Base-by-base conservation (phyloP, 441 rosid species). In the Arabidopsis lyrata region DNA sequence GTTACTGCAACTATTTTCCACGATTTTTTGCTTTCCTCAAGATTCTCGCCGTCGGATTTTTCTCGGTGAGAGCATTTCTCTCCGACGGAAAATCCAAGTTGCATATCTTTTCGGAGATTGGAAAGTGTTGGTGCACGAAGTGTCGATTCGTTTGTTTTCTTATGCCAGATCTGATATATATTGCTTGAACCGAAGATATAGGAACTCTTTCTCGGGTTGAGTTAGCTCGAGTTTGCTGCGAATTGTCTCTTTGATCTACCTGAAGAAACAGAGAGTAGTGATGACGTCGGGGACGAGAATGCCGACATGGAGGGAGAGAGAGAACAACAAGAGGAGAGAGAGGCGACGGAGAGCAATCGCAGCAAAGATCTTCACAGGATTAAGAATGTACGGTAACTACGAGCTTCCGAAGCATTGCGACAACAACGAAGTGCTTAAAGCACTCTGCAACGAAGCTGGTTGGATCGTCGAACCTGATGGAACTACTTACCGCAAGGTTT, bases 401-500 rank as follows among this genome's bases (percentile, higher is more conserved):
- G 90, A 90, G 87, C 97, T 95, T 8, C 99, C 99, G 0, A 95
- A 95, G 81, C 99, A 95, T 84, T 95, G 98, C 57, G 99, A 95
- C 80, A 95, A 95, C 75, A 95, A 95, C 66, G 98, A 95, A 66
- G 99, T 95, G 62, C 96, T 95, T 74, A 95, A 91, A 82, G 98
- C 99, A 35, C 87, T 95, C 42, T 95, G 99, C 73, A 80, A 84
- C 61, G 98, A 95, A 65, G 99, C 98, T 50, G 99, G 99, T n/a
- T 95, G 99, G 99, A 84, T 73, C 50, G 99, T 93, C n/a, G 98
- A 95, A 66, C 84, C 84, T n/a, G 99, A 95, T 44, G 99, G 99
- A 60, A 95, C 97, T 15, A 95, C 99, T 60, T 95, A 95, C 56
- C 88, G 98, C 48, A 93, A 93, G 98, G 99, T 93, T 79, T 59